Evolutionary conservation across 192 early-diverging fungal species (phyloP), one percentile per base, ranked within the genome.

Genomic region (Mortierella hygrophila): DNA sequence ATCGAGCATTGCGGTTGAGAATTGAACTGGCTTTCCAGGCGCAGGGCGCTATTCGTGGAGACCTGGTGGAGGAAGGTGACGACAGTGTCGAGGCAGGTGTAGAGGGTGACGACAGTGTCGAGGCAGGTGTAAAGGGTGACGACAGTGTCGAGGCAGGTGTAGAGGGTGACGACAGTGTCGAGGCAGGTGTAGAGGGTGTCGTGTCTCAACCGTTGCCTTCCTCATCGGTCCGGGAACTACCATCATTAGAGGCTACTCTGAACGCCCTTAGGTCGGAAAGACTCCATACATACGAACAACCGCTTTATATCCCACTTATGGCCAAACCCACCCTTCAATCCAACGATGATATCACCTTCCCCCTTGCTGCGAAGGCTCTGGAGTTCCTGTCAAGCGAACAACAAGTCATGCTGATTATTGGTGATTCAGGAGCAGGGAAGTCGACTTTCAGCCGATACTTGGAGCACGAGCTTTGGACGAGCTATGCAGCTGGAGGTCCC

Each of bases 351-450:
- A 42, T 18, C 35, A 21, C 40, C 40, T 46, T 72, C 6, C 5
- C 38, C 40, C 41, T 72, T 18, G n/a, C n/a, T 13, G 23, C 18
- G 23, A 72, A 72, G 41, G 70, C 47, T 38, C 15, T 46, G 6
- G 42, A 47, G 1, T 72, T 72, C 41, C 5, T 72, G 41, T 2
- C 41, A 3, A 72, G 70, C 41, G 21, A 46, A 20, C 5, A n/a
- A 6, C 7, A 72, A 20, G 42, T 72, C 5, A 11, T 72, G 40
- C 41, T 72, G 10, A 42, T 72, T 46, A 42, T 72, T n/a, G 70
- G 70, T 9, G 70, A 72, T 72, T 72, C 70, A 42, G 70, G 70
- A 38, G 3, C 70, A 11, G 70, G 70, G 18, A 72, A 72, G 41
- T 72, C 70, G 7, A 72, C 70, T 23, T 72, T 46, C 41, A 72